Percentiles rank a stretch among this genome's conserved stretches.
phyloP scores from a whole-genome alignment of 2,329 filamentous ascomycete genomes.

The Nannizziopsis barbatae region DNA sequence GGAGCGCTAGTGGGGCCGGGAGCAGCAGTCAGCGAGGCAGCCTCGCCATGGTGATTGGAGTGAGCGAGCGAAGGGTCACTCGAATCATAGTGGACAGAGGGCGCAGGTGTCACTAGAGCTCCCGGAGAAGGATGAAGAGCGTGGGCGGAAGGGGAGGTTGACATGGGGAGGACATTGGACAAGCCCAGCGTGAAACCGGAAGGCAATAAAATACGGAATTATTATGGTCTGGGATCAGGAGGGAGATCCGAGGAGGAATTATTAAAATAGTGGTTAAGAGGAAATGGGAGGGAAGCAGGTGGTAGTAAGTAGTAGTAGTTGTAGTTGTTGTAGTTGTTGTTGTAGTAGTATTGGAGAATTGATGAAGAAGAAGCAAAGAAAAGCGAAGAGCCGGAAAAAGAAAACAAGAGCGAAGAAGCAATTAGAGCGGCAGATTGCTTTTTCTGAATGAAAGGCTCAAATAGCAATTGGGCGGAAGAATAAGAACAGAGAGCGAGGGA shows the following conservation, averaged over 20 bases:
- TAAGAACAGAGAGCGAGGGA: neutral
- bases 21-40: conserved; percentile 20
- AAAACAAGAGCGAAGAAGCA: too few species aligned
- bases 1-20: conserved; percentile 15
- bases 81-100: conserved; percentile 30
- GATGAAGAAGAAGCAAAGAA: too few species aligned
- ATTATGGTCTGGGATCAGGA: neutral
- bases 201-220: neutral
- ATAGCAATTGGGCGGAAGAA: too few species aligned
- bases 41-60: conserved; percentile 23
- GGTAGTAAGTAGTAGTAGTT: neutral
- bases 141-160: conserved; percentile 36
- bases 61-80: conserved; percentile 19
- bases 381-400: too few species aligned
- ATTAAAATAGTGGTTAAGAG: neutral
- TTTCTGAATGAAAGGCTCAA: too few species aligned
- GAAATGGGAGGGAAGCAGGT: neutral
- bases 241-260: neutral
- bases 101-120: conserved; percentile 38
- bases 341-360: neutral
- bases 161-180: conserved; percentile 44
- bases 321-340: neutral
- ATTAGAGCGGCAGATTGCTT: too few species aligned
- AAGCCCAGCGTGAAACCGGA: conserved; percentile 16
- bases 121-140: conserved; percentile 30